Conservation (phyloP, 2,329 filamentous ascomycete species). For the Diaporthe australafricana region DNA sequence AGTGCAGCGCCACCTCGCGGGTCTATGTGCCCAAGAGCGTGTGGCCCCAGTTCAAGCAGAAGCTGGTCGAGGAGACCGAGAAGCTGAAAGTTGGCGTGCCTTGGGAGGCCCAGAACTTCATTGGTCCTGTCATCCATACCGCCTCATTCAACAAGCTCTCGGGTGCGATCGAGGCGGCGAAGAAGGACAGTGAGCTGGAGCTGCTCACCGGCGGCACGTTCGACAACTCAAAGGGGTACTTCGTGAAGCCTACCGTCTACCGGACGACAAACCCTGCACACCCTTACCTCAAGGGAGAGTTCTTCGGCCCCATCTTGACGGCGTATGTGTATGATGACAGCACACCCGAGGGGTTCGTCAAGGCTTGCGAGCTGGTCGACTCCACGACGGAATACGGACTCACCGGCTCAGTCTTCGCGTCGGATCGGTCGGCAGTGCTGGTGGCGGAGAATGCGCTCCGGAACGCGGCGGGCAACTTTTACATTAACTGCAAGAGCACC, state of each 20-base stretch:
- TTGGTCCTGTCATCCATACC: conserved; percentile 62
- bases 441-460: conserved; percentile 63
- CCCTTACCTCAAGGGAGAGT: conserved; percentile 57
- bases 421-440: conserved; percentile 58
- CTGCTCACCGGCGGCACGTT: conserved; percentile 58
- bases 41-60: conserved; percentile 53
- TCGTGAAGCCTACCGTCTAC: conserved; percentile 60
- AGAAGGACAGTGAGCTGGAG: conserved; percentile 54
- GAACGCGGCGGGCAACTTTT: conserved; percentile 68
- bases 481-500: conserved; percentile 69
- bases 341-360: conserved; percentile 54
- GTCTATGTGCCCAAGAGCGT: conserved; percentile 65
- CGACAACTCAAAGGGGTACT: conserved; percentile 56
- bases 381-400: conserved; percentile 75
- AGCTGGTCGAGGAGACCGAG: conserved; percentile 50
- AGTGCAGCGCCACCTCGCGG: conserved; percentile 62
- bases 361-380: conserved; percentile 74
- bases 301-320: conserved; percentile 61
- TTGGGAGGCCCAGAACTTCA: conserved; percentile 50
- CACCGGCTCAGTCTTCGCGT: conserved; percentile 63
- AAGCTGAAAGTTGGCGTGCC: conserved; percentile 48
- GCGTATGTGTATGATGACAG: conserved; percentile 61
- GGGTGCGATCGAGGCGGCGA: conserved; percentile 56
- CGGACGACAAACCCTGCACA: conserved; percentile 54
- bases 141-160: conserved; percentile 58